phyloP scores from a whole-genome alignment of 352 stramenopile species.

The Globisporangium nagaii region DNA sequence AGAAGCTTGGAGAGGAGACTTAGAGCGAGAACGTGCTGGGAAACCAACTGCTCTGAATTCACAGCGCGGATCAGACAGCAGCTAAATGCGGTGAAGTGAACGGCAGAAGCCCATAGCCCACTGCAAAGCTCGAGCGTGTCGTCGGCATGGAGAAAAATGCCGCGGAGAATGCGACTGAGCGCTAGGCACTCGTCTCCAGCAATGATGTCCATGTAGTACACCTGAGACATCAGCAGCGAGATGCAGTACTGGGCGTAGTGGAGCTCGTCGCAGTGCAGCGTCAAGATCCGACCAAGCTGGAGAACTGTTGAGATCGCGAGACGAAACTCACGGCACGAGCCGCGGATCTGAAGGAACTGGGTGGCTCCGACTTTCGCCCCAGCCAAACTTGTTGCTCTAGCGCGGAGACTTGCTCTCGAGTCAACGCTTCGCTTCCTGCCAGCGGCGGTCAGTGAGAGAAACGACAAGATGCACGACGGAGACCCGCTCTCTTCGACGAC shows the following conservation, averaged over 20 bases:
- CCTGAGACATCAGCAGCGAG: constrained; percentile 7
- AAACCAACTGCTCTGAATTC: background rate
- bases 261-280: background rate
- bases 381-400: background rate
- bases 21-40: background rate
- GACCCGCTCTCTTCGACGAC: background rate
- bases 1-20: background rate
- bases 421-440: background rate
- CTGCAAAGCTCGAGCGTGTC: background rate
- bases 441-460: background rate
- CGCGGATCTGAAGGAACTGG: background rate
- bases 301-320: background rate
- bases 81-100: background rate
- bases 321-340: background rate
- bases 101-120: background rate
- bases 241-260: constrained; percentile 1
- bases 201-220: constrained; percentile 4
- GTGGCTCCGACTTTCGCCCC: background rate
- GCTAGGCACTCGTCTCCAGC: background rate
- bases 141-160: background rate
- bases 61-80: background rate
- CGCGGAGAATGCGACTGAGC: background rate
- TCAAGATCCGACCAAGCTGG: constrained; percentile 4
- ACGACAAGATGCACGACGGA: background rate
- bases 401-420: background rate